phyloP scores from a whole-genome alignment of 1,284 basidiomycete genomes.

The Prillingera fragicola region DNA sequence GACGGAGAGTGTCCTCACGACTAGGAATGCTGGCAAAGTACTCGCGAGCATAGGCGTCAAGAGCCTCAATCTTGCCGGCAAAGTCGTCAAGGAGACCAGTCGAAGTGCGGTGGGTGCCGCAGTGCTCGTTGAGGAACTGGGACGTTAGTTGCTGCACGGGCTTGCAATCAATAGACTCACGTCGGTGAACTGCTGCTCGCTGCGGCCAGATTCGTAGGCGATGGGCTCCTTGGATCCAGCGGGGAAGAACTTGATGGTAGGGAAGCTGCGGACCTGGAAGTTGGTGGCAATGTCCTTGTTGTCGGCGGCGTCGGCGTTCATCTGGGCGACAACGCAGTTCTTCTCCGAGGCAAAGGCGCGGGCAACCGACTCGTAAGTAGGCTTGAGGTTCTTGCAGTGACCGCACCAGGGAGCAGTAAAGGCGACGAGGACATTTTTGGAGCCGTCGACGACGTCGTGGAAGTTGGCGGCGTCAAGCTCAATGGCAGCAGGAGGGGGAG shows the following conservation, averaged over 20 bases:
- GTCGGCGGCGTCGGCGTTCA: conserved; percentile 78
- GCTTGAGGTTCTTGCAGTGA: conserved; percentile 64
- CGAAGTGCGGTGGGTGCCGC: conserved; percentile 73
- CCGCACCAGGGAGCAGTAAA: conserved; percentile 64
- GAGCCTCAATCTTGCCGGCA: conserved; percentile 73
- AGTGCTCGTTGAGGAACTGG: conserved; percentile 68
- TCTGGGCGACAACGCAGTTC: conserved; percentile 78
- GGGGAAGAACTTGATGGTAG: conserved; percentile 93
- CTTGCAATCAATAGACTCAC: conserved; percentile 19
- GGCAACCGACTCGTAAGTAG: conserved; percentile 79
- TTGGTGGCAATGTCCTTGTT: conserved; percentile 70
- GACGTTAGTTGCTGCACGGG: too few relatives aligned
- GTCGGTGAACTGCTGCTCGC: conserved; percentile 50
- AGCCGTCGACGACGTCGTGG: conserved; percentile 63
- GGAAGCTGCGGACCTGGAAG: conserved; percentile 70
- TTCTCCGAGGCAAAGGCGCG: conserved; percentile 69
- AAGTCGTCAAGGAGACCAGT: conserved; percentile 74
- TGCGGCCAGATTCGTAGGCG: conserved; percentile 53
- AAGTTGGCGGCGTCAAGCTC: conserved; percentile 69
- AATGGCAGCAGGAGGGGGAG: conserved; percentile 66
- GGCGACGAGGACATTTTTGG: conserved; percentile 80
- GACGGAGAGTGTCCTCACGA: conserved; percentile 58
- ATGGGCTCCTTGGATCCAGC: conserved; percentile 51
- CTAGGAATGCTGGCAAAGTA: conserved; percentile 60
- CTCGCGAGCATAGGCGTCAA: conserved; percentile 67